Conservation (phyloP, 2,329 filamentous ascomycete genomes). For the Fusarium robinianum region DNA sequence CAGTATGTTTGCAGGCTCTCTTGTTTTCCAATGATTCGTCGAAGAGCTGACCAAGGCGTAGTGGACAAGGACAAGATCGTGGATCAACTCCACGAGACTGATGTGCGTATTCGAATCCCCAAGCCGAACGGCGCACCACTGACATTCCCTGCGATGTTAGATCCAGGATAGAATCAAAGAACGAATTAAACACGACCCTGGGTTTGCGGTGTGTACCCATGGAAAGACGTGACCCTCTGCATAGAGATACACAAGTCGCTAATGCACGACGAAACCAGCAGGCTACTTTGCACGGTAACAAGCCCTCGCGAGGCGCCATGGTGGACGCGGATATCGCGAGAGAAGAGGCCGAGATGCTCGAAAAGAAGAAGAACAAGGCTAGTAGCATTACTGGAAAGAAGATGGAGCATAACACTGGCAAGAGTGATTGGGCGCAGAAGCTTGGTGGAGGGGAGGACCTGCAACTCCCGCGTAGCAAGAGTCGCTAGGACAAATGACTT, state of each 20-base stretch:
- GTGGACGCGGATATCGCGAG: conserved; percentile 18
- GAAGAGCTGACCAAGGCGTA: not conserved
- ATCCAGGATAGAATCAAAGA: conserved; percentile 12
- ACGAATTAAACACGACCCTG: conserved; percentile 21
- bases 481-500: too few species aligned
- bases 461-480: too few species aligned
- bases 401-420: not conserved
- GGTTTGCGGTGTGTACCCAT: conserved; percentile 5
- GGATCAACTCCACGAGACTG: conserved; percentile 16
- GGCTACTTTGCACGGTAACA: conserved; percentile 23
- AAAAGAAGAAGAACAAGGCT: conserved; percentile 12
- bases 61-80: conserved; percentile 20
- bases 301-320: conserved; percentile 16
- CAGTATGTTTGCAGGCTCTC: not conserved
- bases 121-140: not conserved
- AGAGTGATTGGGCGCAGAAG: conserved; percentile 8
- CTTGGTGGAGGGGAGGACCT: not conserved
- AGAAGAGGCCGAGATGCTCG: conserved; percentile 18
- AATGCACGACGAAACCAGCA: not conserved
- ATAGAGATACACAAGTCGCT: too few species aligned
- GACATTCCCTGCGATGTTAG: not conserved
- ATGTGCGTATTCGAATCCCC: not conserved
- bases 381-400: conserved; percentile 18
- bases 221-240: too few species aligned
- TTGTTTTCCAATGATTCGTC: fast-evolving